Base-by-base conservation (phyloP, 345 rosid species). In the Cardiospermum halicacabum region DNA sequence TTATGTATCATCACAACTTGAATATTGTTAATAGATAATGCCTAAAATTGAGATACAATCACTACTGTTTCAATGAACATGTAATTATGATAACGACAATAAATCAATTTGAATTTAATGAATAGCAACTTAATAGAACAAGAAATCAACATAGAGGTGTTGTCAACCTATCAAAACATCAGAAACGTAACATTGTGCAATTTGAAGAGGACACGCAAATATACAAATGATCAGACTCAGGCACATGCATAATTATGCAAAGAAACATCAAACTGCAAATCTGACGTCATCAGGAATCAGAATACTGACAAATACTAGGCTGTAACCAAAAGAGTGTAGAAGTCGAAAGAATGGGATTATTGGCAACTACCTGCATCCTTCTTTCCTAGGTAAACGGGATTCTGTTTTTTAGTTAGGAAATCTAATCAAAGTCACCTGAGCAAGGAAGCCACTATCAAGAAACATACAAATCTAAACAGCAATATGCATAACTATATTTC, bases 391-490 rank as follows among this genome's bases (percentile, higher is more conserved):
- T 56, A 37, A 5, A 19, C 22, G 30, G 31, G 64, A 8, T n/a
- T 37, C 74, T 11, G 26, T 45, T 48, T 22, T n/a, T 11, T 53
- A 0, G 26, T 51, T 0, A 25, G 28, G 18, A 49, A 42, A 50
- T 65, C 42, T 60, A 27, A 60, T 55, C 24, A 45, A 28, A 51
- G 24, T 58, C 55, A 11, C 21, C 51, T 26, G 32, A 55, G 54
- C 21, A 50, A 51, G 51, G 40, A 37, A 65, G 60, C 2, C 36
- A 19, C 10, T 9, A 21, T 24, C 28, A 53, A 21, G 62, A 34
- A 31, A 36, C 47, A 58, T 36, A 26, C 47, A 34, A 31, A 50
- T 51, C 60, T 64, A 64, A 64, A 56, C 65, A 64, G 30, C 34
- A 18, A 9, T 66, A 28, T 13, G 16, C 43, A 25, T 26, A 18